Base-by-base conservation (phyloP, 805 yeast genomes). In the Saturnispora serradocipensis region DNA sequence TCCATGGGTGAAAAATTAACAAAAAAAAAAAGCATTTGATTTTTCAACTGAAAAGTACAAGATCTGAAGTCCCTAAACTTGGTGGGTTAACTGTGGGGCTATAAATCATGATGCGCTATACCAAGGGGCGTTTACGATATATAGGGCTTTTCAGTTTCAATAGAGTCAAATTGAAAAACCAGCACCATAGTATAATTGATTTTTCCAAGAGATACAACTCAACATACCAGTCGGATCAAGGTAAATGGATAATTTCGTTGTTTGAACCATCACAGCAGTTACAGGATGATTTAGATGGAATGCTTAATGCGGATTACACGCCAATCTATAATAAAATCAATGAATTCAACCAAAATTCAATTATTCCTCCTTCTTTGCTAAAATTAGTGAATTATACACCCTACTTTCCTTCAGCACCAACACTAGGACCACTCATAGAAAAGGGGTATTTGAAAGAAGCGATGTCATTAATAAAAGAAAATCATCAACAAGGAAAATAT, bases 381-480 rank as follows among this genome's bases (percentile, higher is more conserved):
- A 49, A 43, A 34, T 27, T 49, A 34, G 30, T 11, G 6, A 43
- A 43, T 16, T 49, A 49, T 15, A 43, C 24, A 25, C 51, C 51
- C 16, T 16, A 34, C 30, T 49, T 44, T 15, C 16, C 36, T 6
- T 34, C 48, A 32, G 48, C 45, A 28, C 52, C 52, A 5, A 44
- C 51, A 5, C 18, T 53, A 8, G 53, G 50, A 16, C 25, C 44
- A 20, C 27, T 47, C 3, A 27, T 51, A 15, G 28, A 45, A 16
- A 38, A 49, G 15, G 54, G 49, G 4, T 32, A 50, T 22, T 25
- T 54, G 9, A 50, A 42, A 16, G 43, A 53, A 20, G 52, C 53
- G 2, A 34, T 53, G 36, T 35, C 40, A 6, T 11, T 54, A 3
- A 53, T 62, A 6, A 35, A 43, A 5, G 22, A 46, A 2, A 46